Evolutionary conservation across 768 basidiomycete genomes (phyloP).

Genomic region (Lactarius sp.): DNA sequence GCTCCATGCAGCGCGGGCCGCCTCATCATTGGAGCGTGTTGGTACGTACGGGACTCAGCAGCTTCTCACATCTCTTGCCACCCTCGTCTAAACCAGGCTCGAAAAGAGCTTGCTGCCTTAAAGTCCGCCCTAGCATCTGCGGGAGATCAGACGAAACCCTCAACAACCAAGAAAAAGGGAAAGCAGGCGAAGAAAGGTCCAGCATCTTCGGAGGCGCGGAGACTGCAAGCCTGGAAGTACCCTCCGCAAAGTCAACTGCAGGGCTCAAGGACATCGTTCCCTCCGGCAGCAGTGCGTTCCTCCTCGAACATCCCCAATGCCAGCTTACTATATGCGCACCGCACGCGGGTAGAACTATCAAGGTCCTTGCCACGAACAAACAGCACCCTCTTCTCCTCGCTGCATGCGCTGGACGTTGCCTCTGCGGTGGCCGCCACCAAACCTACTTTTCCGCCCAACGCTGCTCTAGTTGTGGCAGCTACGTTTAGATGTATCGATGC

Average conservation of each 20-base stretch:
- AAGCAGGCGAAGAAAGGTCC: neutral
- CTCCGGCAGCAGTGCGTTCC: neutral
- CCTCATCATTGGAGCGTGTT: neutral
- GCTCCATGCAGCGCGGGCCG: neutral
- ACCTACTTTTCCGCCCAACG: neutral
- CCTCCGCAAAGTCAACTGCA: neutral
- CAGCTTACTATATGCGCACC: conserved; percentile 1
- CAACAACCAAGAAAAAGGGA: neutral
- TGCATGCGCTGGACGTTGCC: conserved; percentile 9
- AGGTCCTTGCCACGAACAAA: neutral
- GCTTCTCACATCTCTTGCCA: no score
- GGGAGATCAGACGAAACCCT: neutral
- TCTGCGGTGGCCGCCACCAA: neutral
- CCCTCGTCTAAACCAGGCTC: neutral
- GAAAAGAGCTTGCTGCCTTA: neutral
- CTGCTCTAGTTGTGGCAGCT: neutral
- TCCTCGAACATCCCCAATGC: neutral
- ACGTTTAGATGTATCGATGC: conserved; percentile 10
- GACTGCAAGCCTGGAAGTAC: neutral
- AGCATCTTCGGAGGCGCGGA: neutral
- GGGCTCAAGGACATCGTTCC: neutral
- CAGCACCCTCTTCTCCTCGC: conserved; percentile 13
- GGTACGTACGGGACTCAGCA: conserved; percentile 6
- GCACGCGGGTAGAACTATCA: neutral
- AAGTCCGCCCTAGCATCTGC: neutral